A percentile compares a stretch with the other conserved stretches of the same genome.
phyloP scores from a whole-genome alignment of 306 rosid species.

The Hippophae tibetana region DNA sequence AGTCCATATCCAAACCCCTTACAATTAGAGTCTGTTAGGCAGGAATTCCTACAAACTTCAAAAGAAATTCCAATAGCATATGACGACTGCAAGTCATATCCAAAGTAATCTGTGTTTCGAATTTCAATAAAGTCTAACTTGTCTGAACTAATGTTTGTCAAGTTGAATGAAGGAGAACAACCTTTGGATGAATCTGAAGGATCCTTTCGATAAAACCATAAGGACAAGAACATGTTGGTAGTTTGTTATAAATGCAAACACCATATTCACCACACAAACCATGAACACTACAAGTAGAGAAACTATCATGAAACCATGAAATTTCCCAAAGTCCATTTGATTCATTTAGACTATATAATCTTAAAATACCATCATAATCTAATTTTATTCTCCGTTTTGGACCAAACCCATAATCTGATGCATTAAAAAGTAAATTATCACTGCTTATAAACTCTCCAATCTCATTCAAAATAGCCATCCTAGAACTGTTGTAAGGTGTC shows the following conservation, averaged over 20 bases:
- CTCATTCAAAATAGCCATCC: conserved; percentile 7
- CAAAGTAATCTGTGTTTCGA: no score
- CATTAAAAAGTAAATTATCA: not conserved
- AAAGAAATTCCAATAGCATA: no score
- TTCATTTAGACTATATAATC: conserved; percentile 20
- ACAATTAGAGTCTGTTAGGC: no score
- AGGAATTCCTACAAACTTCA: no score
- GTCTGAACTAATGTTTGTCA: no score
- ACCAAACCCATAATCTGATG: conserved; percentile 21
- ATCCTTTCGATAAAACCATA: conserved; percentile 18
- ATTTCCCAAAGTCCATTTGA: conserved; percentile 15
- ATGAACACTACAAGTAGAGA: conserved; percentile 9
- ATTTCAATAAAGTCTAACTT: no score
- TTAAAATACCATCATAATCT: conserved; percentile 27
- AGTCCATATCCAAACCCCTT: no score
- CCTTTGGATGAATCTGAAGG: conserved; percentile 21
- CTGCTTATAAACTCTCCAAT: conserved; percentile 6
- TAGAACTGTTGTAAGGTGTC: conserved; percentile 11
- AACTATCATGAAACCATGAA: conserved; percentile 18
- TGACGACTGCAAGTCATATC: no score
- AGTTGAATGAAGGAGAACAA: not conserved
- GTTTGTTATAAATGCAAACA: conserved; percentile 6
- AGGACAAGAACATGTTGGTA: conserved; percentile 18
- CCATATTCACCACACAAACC: conserved; percentile 36
- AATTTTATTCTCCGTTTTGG: conserved; percentile 18